phyloP scores from a whole-genome alignment of 345 rosid genomes.

The Eucalyptus virginea region DNA sequence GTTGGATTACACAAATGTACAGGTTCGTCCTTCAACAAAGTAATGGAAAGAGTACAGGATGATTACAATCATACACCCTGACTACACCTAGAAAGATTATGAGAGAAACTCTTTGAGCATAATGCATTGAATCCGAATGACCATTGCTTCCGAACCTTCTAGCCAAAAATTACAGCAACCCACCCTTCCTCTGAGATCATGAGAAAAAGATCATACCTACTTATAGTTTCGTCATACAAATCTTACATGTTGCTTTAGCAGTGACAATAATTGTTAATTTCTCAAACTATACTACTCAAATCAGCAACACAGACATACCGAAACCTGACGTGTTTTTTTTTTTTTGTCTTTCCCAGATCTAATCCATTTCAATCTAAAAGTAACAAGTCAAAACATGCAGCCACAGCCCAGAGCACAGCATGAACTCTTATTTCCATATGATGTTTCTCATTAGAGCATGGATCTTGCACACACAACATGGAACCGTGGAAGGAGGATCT shows the following conservation, averaged over 20 bases:
- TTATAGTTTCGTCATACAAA: fast-evolving
- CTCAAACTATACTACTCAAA: background rate
- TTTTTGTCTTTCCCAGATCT: background rate
- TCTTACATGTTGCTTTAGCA: background rate
- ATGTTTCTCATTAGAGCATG: background rate
- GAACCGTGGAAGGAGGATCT: background rate
- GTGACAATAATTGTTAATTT: background rate
- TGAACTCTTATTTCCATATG: background rate
- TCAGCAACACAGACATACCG: background rate
- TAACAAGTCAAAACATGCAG: background rate
- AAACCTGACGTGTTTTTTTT: background rate
- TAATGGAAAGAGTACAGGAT: background rate
- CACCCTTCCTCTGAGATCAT: background rate
- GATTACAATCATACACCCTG: no score
- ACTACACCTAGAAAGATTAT: background rate
- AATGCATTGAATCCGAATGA: background rate
- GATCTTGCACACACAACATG: background rate
- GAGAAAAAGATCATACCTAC: background rate
- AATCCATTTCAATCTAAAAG: background rate
- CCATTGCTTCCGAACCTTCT: background rate
- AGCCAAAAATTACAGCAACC: background rate
- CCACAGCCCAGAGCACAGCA: background rate
- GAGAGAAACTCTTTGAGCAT: background rate
- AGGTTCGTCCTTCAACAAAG: background rate
- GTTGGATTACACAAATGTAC: background rate